Evolutionary conservation across 2,329 filamentous ascomycete genomes (phyloP).

Genomic region (Colletotrichum sidae): DNA sequence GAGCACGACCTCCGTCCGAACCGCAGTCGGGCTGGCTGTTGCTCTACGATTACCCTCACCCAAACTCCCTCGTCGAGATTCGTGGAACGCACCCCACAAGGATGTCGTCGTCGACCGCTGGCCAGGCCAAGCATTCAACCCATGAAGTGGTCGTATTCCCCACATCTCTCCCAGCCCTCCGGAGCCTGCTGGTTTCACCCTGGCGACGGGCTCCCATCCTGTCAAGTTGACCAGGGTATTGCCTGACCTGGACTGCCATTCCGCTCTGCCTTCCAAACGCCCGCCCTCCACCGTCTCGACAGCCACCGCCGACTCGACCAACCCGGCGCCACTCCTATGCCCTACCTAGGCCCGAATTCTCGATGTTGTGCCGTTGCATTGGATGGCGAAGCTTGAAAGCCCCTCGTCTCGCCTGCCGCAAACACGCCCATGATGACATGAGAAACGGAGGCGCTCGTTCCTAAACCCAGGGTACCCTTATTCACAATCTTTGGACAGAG

Average conservation of each 20-base stretch:
- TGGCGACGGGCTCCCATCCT: conserved; percentile 33
- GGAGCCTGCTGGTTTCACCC: conserved; percentile 35
- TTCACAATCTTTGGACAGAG: neutral
- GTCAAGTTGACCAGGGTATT: conserved; percentile 20
- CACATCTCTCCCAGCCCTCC: conserved; percentile 25
- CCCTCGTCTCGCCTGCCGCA: conserved; percentile 10
- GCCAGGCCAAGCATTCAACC: conserved; percentile 25
- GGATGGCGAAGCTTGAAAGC: conserved; percentile 26
- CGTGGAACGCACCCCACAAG: conserved; percentile 17
- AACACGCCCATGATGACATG: conserved; percentile 25
- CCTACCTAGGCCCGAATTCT: conserved; percentile 8
- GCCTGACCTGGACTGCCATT: conserved; percentile 1
- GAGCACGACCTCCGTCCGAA: conserved; percentile 30
- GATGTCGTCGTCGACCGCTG: conserved; percentile 9
- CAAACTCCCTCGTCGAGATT: conserved; percentile 18
- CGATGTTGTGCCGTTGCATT: conserved; percentile 30
- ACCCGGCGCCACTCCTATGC: neutral
- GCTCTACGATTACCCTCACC: conserved; percentile 10
- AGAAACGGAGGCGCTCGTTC: conserved; percentile 32
- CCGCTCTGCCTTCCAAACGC: conserved; percentile 8
- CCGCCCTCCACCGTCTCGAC: conserved; percentile 17
- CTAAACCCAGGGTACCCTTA: conserved; percentile 26
- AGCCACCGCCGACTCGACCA: conserved; percentile 13
- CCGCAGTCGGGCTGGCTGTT: neutral
- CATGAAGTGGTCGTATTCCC: conserved; percentile 34